Conservation (phyloP, 2,329 filamentous ascomycete genomes). For the Neofusicoccum sp. region DNA sequence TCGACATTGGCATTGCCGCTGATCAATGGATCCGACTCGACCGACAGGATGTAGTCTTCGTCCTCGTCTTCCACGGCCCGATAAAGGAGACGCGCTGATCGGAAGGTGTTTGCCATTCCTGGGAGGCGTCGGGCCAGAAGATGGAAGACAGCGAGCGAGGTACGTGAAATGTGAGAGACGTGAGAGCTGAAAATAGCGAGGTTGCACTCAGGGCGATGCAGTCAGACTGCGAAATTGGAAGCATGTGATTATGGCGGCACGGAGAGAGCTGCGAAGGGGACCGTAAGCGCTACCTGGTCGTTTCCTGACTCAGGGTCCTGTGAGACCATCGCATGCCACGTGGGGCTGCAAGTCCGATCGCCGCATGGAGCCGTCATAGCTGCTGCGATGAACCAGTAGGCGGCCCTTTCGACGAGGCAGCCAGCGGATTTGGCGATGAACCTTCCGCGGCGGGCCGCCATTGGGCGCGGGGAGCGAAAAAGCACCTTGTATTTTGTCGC, state of each 20-base stretch:
- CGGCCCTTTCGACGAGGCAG: no score
- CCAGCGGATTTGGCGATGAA: no score
- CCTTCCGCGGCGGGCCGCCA: no score
- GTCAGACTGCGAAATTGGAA: not conserved
- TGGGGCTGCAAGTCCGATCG: not conserved
- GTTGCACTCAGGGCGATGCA: no score
- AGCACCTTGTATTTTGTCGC: no score
- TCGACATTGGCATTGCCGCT: constrained; percentile 3
- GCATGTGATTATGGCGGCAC: not conserved
- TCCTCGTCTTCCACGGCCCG: constrained; percentile 4
- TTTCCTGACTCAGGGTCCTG: not conserved
- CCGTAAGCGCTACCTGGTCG: constrained; percentile 5
- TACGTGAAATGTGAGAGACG: no score
- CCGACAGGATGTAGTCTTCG: not conserved
- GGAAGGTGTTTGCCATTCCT: constrained; percentile 1
- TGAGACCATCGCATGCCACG: constrained; percentile 1
- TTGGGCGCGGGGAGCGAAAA: no score
- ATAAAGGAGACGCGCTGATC: constrained; percentile 5
- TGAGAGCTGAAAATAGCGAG: no score
- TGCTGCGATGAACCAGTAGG: no score
- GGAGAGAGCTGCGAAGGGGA: not conserved
- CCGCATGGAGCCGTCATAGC: not conserved
- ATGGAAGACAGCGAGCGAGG: not conserved
- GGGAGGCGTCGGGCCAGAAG: not conserved
- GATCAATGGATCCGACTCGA: not conserved